Evolutionary conservation across 1,139 yeast genomes (phyloP).

Genomic region (Fermentozyma sake): DNA sequence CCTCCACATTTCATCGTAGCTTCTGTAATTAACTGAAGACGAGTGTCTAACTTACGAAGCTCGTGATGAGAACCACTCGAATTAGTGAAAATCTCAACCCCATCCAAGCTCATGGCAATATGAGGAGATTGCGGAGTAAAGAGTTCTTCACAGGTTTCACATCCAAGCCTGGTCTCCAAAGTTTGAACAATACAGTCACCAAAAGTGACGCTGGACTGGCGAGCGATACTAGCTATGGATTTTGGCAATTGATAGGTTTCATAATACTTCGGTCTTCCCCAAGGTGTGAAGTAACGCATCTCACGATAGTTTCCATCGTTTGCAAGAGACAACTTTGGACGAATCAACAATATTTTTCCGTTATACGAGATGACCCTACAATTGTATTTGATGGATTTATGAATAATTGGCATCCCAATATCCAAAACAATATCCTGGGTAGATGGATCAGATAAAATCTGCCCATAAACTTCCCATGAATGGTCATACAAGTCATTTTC

Average conservation of each 20-base stretch:
- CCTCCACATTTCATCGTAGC: slow-evolving; percentile 98
- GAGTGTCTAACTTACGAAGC: slow-evolving; percentile 77
- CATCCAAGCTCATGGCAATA: slow-evolving; percentile 85
- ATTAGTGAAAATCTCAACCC: slow-evolving; percentile 92
- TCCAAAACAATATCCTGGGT: slow-evolving; percentile 79
- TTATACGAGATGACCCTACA: slow-evolving; percentile 82
- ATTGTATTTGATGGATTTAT: slow-evolving; percentile 83
- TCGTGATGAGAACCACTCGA: slow-evolving; percentile 97
- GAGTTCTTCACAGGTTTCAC: slow-evolving; percentile 95
- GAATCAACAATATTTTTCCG: slow-evolving; percentile 73
- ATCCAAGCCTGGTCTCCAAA: slow-evolving; percentile 82
- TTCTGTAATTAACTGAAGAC: slow-evolving; percentile 79
- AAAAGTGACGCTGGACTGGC: slow-evolving; percentile 63
- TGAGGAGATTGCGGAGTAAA: slow-evolving; percentile 97
- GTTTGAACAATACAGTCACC: slow-evolving; percentile 91
- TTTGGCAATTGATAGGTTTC: slow-evolving; percentile 75
- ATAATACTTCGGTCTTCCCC: slow-evolving; percentile 73
- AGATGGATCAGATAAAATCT: slow-evolving; percentile 60
- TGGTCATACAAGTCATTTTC: slow-evolving; percentile 88
- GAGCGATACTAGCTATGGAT: slow-evolving; percentile 54
- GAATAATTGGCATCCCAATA: slow-evolving; percentile 91
- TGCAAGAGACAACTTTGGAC: slow-evolving; percentile 91
- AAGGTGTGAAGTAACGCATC: slow-evolving; percentile 94
- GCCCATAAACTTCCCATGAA: slow-evolving; percentile 90
- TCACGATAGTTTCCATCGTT: slow-evolving; percentile 98